Evolutionary conservation across 257 asterid genomes (phyloP).

Genomic region (Gentiana dahurica): DNA sequence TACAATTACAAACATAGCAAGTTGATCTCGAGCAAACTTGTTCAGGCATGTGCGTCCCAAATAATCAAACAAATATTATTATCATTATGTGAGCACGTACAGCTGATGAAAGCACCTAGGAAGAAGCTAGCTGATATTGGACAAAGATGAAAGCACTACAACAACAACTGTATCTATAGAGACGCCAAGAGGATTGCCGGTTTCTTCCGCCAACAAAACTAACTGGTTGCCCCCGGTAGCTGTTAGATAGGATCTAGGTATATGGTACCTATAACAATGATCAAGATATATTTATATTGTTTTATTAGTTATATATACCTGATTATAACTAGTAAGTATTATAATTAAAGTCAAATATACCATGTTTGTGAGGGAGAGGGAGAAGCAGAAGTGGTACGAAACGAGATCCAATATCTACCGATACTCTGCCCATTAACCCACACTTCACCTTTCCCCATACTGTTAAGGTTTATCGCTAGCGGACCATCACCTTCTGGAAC

Average conservation of each 20-base stretch:
- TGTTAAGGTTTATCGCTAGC: constrained; percentile 57
- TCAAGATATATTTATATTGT: too few relatives aligned
- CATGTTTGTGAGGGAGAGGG: constrained; percentile 43
- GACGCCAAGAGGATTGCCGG: constrained; percentile 51
- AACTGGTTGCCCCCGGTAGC: constrained; percentile 37
- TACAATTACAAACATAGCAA: too few relatives aligned
- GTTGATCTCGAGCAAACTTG: too few relatives aligned
- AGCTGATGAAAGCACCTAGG: too few relatives aligned
- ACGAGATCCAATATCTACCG: constrained; percentile 85
- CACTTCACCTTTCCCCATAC: constrained; percentile 89
- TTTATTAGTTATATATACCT: too few relatives aligned
- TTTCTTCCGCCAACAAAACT: constrained; percentile 77
- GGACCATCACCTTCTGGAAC: constrained; percentile 65
- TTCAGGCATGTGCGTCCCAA: too few relatives aligned
- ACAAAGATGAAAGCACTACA: too few relatives aligned
- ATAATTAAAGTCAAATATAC: constrained; percentile 16
- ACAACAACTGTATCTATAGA: constrained; percentile 38
- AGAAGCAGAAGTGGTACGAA: constrained; percentile 33
- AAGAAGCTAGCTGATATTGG: too few relatives aligned
- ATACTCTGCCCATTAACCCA: constrained; percentile 79
- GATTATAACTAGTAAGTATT: too few relatives aligned
- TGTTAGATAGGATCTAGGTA: constrained; percentile 77
- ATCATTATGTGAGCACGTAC: too few relatives aligned
- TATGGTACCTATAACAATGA: constrained; percentile 45
- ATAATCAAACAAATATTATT: too few relatives aligned